Percentiles rank a stretch among this genome's conserved stretches.
These are phyloP conservation scores for Discostella stelligera DNA, from an alignment of 352 stramenopile species.

Conservation along the genomic window DNA sequence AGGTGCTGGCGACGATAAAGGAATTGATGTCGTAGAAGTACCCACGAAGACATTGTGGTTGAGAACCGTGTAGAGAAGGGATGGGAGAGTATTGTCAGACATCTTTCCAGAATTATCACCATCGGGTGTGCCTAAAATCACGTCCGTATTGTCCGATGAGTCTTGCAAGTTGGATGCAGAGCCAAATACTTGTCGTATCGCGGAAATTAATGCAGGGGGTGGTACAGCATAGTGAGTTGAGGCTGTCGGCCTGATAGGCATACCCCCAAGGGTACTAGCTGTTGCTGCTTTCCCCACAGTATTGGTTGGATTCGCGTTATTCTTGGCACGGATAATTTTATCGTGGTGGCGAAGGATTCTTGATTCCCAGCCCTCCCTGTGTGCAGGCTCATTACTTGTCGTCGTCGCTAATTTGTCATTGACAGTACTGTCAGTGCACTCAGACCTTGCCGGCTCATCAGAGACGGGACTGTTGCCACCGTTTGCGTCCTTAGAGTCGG, in stretches of 20 bases:
- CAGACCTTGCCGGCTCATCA: neutral
- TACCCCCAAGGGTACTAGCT: neutral
- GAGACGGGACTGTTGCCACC: neutral
- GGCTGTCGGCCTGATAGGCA: neutral
- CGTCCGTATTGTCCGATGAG: slow-evolving; percentile 8
- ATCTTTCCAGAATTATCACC: neutral
- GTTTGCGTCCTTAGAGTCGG: neutral
- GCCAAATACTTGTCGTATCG: slow-evolving; percentile 55
- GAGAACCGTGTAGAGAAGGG: slow-evolving; percentile 41
- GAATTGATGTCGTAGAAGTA: neutral
- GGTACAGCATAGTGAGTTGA: slow-evolving; percentile 23
- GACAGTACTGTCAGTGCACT: neutral
- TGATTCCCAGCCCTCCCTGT: slow-evolving; percentile 27
- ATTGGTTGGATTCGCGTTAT: slow-evolving; percentile 17
- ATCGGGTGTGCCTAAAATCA: too few relatives aligned
- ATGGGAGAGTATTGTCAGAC: slow-evolving; percentile 29
- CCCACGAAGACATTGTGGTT: slow-evolving; percentile 40
- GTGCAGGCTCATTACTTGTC: neutral
- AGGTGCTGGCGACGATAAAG: neutral
- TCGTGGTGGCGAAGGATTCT: slow-evolving; percentile 63
- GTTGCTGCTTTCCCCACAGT: neutral
- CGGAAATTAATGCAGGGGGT: slow-evolving; percentile 57
- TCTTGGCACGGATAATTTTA: slow-evolving; percentile 66
- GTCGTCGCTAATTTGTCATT: neutral
- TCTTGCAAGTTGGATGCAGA: slow-evolving; percentile 32